Evolutionary conservation across 441 rosid species (phyloP).

Genomic region (Syzygium syzygioides): DNA sequence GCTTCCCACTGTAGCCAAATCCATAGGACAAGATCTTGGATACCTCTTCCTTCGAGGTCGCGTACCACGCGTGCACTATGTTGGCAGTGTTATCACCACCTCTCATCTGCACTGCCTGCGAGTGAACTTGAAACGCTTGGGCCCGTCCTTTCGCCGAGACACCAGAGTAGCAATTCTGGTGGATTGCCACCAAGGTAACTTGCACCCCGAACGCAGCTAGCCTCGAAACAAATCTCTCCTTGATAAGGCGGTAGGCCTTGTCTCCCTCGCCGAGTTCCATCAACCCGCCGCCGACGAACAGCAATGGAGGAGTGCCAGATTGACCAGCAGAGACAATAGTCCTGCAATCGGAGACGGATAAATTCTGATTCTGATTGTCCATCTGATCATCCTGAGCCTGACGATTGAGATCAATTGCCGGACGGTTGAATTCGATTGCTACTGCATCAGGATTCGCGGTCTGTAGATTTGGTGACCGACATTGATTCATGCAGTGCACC

Average conservation of each 20-base stretch:
- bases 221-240: background rate
- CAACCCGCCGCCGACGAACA: background rate
- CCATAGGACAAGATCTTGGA: background rate
- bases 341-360: background rate
- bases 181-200: background rate
- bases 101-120: background rate
- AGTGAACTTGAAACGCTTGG: background rate
- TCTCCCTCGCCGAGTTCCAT: background rate
- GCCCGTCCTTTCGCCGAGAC: background rate
- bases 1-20: background rate
- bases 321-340: background rate
- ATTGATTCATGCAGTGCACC: background rate
- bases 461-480: background rate
- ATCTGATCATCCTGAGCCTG: background rate
- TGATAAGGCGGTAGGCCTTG: background rate
- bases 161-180: background rate
- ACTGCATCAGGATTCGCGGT: background rate
- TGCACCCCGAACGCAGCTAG: background rate
- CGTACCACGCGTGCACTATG: background rate
- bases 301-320: background rate
- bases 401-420: background rate
- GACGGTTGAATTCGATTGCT: background rate
- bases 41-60: background rate
- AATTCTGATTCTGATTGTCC: background rate
- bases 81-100: background rate